Base-by-base conservation (phyloP, 768 basidiomycete species). In the Tubosaeta sp. region DNA sequence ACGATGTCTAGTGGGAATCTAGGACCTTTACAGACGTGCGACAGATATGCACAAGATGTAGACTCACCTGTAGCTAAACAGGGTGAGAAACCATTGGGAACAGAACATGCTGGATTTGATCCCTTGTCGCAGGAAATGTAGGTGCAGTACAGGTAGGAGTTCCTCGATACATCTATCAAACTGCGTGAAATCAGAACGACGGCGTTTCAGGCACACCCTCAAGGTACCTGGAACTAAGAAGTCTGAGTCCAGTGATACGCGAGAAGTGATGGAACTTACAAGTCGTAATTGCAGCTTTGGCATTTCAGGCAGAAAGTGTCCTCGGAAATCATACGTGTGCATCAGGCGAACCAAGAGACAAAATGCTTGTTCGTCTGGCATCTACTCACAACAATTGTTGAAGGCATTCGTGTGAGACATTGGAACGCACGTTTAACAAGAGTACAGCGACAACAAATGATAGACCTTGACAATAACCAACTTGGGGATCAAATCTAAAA, bases 321-420 rank as follows among this genome's bases (percentile, higher is more conserved):
- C 93, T 41, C 95, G 84, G 3, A 98, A 77, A 68, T 95, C 95
- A 65, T 99, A 98, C 1, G 95, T 89, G 54, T 97, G 78, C 97
- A 98, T 98, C 14, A 99, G 71, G 48, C 97, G 79, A 27, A 97
- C 94, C 10, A 98, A 79, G 11, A 98, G 81, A 57, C 89, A 95
- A 69, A 99, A 99, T 0, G 95, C 95, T 71, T 98, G 95, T 73
- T 99, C 97, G 56, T 98, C 97, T 22, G 97, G 97, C 97, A 99
- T 99, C 95, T 98, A 55, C 14, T 34, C 26, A 22, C 17, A 43
- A 31, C 38, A n/a, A 14, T 50, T 3, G 5, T 27, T 16, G 6
- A 17, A 13, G 25, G 2, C 38, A 19, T 22, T 45, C 48, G 42
- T 11, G 1, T 10, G 25, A n/a, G 14, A 45, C 16, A 26, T 38